These are phyloP conservation scores for Coemansia sp. DNA, from an alignment of 192 early-diverging fungal species.

Conservation along the genomic window DNA sequence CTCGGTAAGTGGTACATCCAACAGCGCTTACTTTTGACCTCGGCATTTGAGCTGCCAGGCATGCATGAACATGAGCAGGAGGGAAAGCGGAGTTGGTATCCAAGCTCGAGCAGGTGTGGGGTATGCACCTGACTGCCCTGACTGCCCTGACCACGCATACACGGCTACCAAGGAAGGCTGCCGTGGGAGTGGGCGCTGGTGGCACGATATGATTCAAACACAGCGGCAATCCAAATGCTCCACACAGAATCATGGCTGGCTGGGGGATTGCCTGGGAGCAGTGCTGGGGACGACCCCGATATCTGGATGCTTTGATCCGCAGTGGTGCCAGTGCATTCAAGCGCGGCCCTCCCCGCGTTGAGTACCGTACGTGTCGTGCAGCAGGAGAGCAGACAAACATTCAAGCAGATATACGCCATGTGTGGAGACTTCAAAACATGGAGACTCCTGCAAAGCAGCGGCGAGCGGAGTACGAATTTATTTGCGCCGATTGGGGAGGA, in stretches of 20 bases:
- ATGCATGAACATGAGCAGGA: not conserved
- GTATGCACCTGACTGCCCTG: not conserved
- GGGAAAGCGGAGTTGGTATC: not conserved
- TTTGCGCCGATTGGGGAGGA: constrained; percentile 5
- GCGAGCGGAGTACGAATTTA: constrained; percentile 13
- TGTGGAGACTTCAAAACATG: constrained; percentile 6
- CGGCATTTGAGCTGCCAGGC: not conserved
- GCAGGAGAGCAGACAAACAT: constrained; percentile 7
- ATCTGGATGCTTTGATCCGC: constrained; percentile 11
- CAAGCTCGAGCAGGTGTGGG: not conserved
- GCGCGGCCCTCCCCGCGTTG: not conserved
- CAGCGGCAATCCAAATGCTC: not conserved
- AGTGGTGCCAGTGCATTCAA: not conserved
- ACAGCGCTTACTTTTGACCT: not conserved
- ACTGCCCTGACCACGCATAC: not conserved
- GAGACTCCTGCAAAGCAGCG: constrained; percentile 5
- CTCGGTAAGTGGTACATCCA: constrained; percentile 25
- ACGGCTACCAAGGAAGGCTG: not conserved
- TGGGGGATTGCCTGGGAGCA: constrained; percentile 4
- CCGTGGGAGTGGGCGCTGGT: not conserved
- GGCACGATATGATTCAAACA: not conserved
- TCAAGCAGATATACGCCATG: not conserved
- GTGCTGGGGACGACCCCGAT: constrained; percentile 5
- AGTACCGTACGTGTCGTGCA: not conserved
- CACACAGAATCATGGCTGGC: not conserved